Percentiles rank a stretch among this genome's conserved stretches.
phyloP scores from a whole-genome alignment of 2,329 filamentous ascomycete genomes.

The Xylaria arbuscula region DNA sequence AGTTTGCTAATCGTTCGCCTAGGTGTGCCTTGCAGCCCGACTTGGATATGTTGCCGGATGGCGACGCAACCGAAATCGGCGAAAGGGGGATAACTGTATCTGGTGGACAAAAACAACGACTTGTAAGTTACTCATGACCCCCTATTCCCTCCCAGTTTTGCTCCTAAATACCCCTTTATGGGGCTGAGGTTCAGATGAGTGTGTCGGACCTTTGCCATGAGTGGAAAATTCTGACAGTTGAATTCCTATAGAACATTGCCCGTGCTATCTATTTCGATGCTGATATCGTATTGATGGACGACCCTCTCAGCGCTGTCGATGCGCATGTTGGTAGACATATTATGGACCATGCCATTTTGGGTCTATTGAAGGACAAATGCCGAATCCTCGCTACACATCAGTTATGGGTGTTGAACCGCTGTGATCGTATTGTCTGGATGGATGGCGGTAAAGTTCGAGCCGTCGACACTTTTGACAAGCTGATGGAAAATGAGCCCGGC shows the following conservation, averaged over 20 bases:
- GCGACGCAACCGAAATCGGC: constrained; percentile 91
- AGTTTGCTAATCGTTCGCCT: constrained; percentile 35
- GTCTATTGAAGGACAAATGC: constrained; percentile 88
- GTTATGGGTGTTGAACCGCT: constrained; percentile 89
- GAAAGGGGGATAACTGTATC: constrained; percentile 96
- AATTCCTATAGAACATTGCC: constrained; percentile 75
- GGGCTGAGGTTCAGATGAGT: neutral
- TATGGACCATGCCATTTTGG: constrained; percentile 94
- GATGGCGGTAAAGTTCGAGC: constrained; percentile 85
- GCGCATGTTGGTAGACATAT: constrained; percentile 79
- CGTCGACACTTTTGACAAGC: constrained; percentile 87
- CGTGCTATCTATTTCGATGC: constrained; percentile 78
- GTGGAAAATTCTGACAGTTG: constrained; percentile 7
- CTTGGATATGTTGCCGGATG: constrained; percentile 90
- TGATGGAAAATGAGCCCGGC: constrained; percentile 80
- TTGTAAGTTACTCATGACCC: constrained; percentile 54
- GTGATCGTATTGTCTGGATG: constrained; percentile 94
- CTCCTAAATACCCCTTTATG: neutral
- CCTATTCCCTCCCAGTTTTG: neutral
- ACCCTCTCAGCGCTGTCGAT: constrained; percentile 75
- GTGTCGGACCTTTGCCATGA: neutral
- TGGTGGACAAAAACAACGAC: constrained; percentile 91
- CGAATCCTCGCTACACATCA: constrained; percentile 94
- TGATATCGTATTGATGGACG: constrained; percentile 76
- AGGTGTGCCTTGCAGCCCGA: constrained; percentile 85